Evolutionary conservation across 805 yeast species (phyloP).

Genomic region (Candida mattraensis): DNA sequence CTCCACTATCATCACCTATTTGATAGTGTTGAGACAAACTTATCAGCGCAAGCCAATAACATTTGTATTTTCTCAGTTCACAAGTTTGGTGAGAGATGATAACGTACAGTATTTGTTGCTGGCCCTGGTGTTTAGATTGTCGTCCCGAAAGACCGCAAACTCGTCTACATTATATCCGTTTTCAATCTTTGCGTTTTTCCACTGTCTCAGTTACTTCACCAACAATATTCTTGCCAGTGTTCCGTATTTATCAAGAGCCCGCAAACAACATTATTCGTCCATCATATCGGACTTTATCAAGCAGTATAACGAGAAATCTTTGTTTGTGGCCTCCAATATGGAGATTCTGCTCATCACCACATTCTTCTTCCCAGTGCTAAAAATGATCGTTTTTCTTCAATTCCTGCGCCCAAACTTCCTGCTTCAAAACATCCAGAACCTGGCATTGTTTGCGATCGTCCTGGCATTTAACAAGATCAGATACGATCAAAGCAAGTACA

Average conservation of each 20-base stretch:
- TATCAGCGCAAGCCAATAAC: constrained; percentile 41
- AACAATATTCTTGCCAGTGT: constrained; percentile 52
- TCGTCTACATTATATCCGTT: constrained; percentile 55
- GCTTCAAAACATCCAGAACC: constrained; percentile 30
- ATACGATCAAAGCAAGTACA: constrained; percentile 54
- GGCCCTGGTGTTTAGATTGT: constrained; percentile 39
- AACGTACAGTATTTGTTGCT: constrained; percentile 61
- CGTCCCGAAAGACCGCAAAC: constrained; percentile 24
- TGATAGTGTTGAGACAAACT: constrained; percentile 61
- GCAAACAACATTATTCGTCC: constrained; percentile 29
- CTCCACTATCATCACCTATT: constrained; percentile 57
- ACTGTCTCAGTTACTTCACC: constrained; percentile 58
- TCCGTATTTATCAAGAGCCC: constrained; percentile 35
- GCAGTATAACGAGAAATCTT: constrained; percentile 42
- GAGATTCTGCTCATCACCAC: constrained; percentile 45
- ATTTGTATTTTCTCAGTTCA: constrained; percentile 28
- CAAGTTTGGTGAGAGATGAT: constrained; percentile 46
- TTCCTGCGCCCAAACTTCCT: constrained; percentile 31
- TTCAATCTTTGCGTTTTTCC: constrained; percentile 62
- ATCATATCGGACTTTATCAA: constrained; percentile 35
- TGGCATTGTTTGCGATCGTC: constrained; percentile 45
- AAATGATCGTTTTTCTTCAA: constrained; percentile 40
- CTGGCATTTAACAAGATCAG: constrained; percentile 59
- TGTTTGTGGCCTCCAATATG: constrained; percentile 45
- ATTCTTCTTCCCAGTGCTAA: constrained; percentile 40